Percentiles rank a stretch among this genome's conserved stretches.
phyloP scores from a whole-genome alignment of 345 rosid genomes.

The Psidium guajava region DNA sequence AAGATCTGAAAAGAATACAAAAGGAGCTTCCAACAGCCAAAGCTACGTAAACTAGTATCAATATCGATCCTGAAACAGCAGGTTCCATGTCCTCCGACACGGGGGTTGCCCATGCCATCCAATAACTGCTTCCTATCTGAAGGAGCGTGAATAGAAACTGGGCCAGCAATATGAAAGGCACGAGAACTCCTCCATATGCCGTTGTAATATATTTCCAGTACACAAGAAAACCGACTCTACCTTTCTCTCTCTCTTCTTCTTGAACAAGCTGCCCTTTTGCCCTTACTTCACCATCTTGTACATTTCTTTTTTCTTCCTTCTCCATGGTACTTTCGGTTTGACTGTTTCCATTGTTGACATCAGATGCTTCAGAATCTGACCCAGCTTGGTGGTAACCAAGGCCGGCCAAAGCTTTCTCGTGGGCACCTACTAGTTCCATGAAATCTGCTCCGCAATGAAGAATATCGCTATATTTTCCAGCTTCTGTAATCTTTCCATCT shows the following conservation, averaged over 20 bases:
- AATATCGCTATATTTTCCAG: conserved; percentile 59
- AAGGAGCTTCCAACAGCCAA: conserved; percentile 48
- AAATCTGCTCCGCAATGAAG: conserved; percentile 53
- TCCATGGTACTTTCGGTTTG: neutral
- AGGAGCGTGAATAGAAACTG: conserved; percentile 47
- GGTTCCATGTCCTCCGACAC: conserved; percentile 39
- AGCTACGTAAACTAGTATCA: conserved; percentile 40
- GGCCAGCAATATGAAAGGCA: conserved; percentile 47
- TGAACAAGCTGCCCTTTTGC: conserved; percentile 64
- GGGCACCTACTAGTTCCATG: conserved; percentile 77
- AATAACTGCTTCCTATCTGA: conserved; percentile 62
- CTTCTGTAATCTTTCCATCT: conserved; percentile 65
- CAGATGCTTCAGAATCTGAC: conserved; percentile 6
- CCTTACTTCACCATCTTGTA: conserved; percentile 22
- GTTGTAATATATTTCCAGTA: conserved; percentile 58
- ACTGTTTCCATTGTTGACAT: conserved; percentile 9
- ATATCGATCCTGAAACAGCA: conserved; percentile 18
- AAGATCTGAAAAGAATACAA: conserved; percentile 33
- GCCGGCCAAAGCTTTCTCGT: conserved; percentile 41
- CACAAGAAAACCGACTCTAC: conserved; percentile 57
- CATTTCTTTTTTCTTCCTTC: conserved; percentile 11
- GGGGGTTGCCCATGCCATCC: conserved; percentile 79
- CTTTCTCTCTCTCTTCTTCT: conserved; percentile 89
- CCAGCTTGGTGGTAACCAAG: conserved; percentile 30
- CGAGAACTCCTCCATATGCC: conserved; percentile 55